Evolutionary conservation across 1,139 yeast genomes (phyloP).

Genomic region (Sugiyamaella pinicola): DNA sequence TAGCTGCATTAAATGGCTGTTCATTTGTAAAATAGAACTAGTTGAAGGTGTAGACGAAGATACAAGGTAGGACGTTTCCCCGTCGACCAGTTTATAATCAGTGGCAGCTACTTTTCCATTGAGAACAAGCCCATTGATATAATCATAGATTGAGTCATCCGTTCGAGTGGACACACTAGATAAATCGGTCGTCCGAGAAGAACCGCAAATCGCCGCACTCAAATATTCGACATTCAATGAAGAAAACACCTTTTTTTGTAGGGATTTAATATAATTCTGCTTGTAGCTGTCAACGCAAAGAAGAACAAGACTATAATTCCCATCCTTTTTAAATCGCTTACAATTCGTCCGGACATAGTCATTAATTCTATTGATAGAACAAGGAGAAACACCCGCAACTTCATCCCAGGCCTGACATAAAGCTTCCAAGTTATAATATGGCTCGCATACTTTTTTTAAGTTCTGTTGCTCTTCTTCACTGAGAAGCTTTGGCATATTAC

Average conservation of each 20-base stretch:
- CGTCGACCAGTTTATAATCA: slow-evolving; percentile 12
- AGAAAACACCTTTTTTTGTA: slow-evolving; percentile 8
- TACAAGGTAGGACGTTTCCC: slow-evolving; percentile 1
- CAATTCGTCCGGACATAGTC: not conserved
- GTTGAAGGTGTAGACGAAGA: not conserved
- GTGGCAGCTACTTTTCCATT: not conserved
- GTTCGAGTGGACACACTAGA: not conserved
- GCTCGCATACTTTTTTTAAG: slow-evolving; percentile 3
- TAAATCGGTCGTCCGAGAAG: not conserved
- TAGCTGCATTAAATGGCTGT: not conserved
- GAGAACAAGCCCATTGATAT: slow-evolving; percentile 3
- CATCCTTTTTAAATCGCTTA: slow-evolving; percentile 2
- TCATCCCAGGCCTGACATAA: not conserved
- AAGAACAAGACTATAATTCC: slow-evolving; percentile 6
- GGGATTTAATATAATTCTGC: slow-evolving; percentile 1
- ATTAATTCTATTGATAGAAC: not conserved
- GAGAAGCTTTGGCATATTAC: not conserved
- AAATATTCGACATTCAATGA: slow-evolving; percentile 5
- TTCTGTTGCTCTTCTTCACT: not conserved
- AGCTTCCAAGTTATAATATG: not conserved
- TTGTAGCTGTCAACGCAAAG: slow-evolving; percentile 3
- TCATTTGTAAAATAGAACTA: not conserved
- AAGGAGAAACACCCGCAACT: not conserved
- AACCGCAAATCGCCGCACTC: not conserved
- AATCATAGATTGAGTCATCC: slow-evolving; percentile 4